Conservation (phyloP, 2,329 filamentous ascomycete species). For the Mariannaea elegans region DNA sequence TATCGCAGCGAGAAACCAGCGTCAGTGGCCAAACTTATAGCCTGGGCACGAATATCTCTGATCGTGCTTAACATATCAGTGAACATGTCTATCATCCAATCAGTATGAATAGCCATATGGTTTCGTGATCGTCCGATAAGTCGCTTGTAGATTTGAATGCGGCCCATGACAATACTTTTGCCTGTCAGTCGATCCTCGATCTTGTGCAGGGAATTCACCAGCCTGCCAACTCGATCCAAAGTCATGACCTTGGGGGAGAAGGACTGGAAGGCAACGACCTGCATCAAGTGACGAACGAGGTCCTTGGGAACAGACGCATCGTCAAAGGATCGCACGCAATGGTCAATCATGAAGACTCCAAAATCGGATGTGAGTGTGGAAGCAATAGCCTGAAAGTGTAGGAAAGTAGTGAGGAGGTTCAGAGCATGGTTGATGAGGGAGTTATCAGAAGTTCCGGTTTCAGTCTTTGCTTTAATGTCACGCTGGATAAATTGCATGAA, state of each 20-base stretch:
- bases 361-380: conserved; percentile 80
- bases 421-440: conserved; percentile 81
- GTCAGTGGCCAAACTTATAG: conserved; percentile 77
- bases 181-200: conserved; percentile 80
- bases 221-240: conserved; percentile 71
- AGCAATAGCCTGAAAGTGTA: conserved; percentile 77
- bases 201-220: conserved; percentile 75
- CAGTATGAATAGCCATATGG: conserved; percentile 74
- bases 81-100: conserved; percentile 87
- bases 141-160: conserved; percentile 81
- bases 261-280: conserved; percentile 81
- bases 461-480: conserved; percentile 73
- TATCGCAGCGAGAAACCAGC: conserved; percentile 75
- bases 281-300: conserved; percentile 80
- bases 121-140: conserved; percentile 76
- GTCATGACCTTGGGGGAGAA: conserved; percentile 82
- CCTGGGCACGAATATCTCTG: conserved; percentile 78
- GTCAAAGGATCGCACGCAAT: conserved; percentile 78
- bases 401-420: conserved; percentile 78
- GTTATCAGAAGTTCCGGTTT: conserved; percentile 66
- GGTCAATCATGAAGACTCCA: conserved; percentile 80
- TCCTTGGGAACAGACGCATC: conserved; percentile 77
- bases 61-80: conserved; percentile 81
- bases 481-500: conserved; percentile 85
- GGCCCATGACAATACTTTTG: conserved; percentile 81